Evolutionary conservation across 257 asterid genomes (phyloP).

Genomic region (Fraxinus quadrangulata): DNA sequence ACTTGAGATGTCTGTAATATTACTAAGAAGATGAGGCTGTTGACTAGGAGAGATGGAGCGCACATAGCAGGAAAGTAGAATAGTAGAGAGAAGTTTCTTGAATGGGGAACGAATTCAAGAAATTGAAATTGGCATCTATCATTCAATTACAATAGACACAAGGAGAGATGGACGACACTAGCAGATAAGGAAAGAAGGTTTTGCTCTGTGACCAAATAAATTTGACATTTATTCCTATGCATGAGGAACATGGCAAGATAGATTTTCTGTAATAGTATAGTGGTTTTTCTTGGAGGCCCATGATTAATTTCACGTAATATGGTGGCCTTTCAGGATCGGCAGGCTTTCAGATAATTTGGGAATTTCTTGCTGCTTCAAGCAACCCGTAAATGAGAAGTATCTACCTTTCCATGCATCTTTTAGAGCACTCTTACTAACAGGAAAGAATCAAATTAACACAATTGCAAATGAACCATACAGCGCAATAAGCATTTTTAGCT

Average conservation of each 20-base stretch:
- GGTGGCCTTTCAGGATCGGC: background rate
- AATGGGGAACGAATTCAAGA: background rate
- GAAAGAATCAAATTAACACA: background rate
- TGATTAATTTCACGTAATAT: conserved; percentile 1
- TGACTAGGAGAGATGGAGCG: background rate
- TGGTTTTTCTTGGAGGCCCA: background rate
- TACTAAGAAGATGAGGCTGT: conserved; percentile 2
- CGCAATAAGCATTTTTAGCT: background rate
- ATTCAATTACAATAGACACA: background rate
- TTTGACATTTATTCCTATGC: background rate
- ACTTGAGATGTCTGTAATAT: background rate
- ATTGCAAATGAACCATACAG: conserved; percentile 1
- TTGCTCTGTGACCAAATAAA: background rate
- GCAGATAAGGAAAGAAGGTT: conserved; percentile 5
- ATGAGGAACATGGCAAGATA: background rate
- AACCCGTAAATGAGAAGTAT: background rate
- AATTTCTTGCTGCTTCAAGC: background rate
- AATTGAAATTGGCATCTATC: background rate
- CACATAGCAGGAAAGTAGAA: background rate
- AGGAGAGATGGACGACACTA: background rate
- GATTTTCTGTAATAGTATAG: background rate
- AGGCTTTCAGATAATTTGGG: background rate
- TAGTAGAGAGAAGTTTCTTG: background rate
- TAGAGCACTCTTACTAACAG: background rate
- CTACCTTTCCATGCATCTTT: background rate